These are phyloP conservation scores for Linnemannia exigua DNA, from an alignment of 192 early-diverging fungal genomes.

Conservation along the genomic window DNA sequence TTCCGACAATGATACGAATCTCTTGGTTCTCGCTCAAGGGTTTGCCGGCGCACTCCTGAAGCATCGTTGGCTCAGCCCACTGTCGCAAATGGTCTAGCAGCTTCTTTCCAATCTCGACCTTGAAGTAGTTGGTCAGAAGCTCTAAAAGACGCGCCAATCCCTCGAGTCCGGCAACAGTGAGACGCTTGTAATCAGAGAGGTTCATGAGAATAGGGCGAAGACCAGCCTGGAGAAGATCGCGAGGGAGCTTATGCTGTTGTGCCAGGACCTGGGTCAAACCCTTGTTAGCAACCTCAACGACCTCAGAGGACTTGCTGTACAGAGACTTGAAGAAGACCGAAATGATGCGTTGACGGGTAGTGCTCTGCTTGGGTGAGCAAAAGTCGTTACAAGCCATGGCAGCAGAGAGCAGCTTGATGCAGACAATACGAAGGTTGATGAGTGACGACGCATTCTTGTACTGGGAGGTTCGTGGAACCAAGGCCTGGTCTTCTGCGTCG, in stretches of 20 bases:
- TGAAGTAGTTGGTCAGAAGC: constrained; percentile 98
- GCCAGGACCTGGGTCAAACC: constrained; percentile 87
- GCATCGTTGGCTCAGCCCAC: constrained; percentile 90
- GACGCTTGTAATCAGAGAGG: constrained; percentile 92
- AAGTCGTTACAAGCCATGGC: constrained; percentile 95
- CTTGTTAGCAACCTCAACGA: constrained; percentile 95
- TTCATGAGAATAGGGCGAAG: constrained; percentile 96
- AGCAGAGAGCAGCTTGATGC: constrained; percentile 95
- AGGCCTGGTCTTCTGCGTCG: constrained; percentile 97
- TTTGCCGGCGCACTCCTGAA: constrained; percentile 85
- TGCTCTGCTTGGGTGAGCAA: constrained; percentile 76
- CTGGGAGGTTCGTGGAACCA: constrained; percentile 85
- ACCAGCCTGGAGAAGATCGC: constrained; percentile 96
- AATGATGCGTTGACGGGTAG: constrained; percentile 90
- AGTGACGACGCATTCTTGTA: constrained; percentile 87
- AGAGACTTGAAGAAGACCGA: constrained; percentile 99
- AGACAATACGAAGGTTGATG: constrained; percentile 93
- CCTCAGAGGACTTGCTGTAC: constrained; percentile 93
- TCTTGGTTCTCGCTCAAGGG: constrained; percentile 93
- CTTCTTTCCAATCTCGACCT: constrained; percentile 98
- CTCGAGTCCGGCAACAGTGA: constrained; percentile 94
- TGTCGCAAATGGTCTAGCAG: constrained; percentile 94
- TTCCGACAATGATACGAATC: constrained; percentile 95
- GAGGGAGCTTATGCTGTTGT: constrained; percentile 91
- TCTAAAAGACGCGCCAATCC: constrained; percentile 94